These are phyloP conservation scores for Wakefieldia striispora DNA, from an alignment of 768 basidiomycete species.

Conservation along the genomic window DNA sequence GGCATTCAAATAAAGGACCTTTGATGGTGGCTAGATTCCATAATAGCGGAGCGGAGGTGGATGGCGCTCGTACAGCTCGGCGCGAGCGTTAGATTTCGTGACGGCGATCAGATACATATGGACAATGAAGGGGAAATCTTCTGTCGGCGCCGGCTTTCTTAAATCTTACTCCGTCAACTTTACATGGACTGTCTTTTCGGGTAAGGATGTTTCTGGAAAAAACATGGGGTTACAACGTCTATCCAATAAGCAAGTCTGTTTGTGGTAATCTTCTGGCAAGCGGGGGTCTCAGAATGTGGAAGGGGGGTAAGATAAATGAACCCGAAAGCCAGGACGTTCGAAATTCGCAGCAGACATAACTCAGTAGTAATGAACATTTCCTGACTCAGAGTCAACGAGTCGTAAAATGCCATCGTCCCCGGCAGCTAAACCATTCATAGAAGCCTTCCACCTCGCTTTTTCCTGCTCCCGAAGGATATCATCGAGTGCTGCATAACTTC, in stretches of 20 bases:
- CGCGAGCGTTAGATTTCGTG: slow-evolving; percentile 16
- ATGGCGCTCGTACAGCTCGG: slow-evolving; percentile 24
- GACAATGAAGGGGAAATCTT: slow-evolving; percentile 1
- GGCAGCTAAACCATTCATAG: slow-evolving; percentile 12
- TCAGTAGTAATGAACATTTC: slow-evolving; percentile 6
- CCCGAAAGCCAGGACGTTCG: background rate
- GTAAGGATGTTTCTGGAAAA: background rate
- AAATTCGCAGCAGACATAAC: background rate
- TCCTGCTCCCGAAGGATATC: slow-evolving; percentile 40
- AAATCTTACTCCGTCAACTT: background rate
- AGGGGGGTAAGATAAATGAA: too few relatives aligned
- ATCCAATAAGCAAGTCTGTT: background rate
- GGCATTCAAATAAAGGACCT: slow-evolving; percentile 84
- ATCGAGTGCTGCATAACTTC: slow-evolving; percentile 27
- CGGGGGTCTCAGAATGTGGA: too few relatives aligned
- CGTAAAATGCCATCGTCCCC: slow-evolving; percentile 4
- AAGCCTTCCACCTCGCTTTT: slow-evolving; percentile 32
- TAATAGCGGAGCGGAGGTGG: slow-evolving; percentile 1
- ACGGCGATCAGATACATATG: slow-evolving; percentile 19
- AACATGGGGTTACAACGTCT: background rate
- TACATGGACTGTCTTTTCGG: background rate
- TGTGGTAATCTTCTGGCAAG: background rate
- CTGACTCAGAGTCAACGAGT: slow-evolving; percentile 10
- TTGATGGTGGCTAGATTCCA: slow-evolving; percentile 31
- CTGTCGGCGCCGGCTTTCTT: slow-evolving; percentile 1